Base-by-base conservation (phyloP, 2,329 filamentous ascomycete genomes). In the Phoma herbarum region DNA sequence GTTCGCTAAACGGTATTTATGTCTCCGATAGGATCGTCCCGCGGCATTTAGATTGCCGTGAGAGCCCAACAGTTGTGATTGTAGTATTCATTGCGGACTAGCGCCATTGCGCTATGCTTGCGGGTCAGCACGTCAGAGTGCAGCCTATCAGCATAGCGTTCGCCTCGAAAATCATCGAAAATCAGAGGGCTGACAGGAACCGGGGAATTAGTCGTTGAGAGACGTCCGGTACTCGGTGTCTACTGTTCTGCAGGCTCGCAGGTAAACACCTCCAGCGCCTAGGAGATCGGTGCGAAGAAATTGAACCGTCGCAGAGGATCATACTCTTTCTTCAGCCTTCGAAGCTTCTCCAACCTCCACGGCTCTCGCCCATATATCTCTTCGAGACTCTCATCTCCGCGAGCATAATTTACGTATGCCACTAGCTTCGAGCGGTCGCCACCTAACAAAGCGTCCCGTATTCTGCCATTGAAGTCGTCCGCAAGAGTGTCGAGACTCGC, bases 381-480 rank as follows among this genome's bases (percentile, higher is more conserved):
- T 56, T 75, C 65, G 3, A 70, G 51, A 22, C 63, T 63, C 37
- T 75, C 73, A n/a, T 71, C 68, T 1, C 69, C 70, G 18, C 59
- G 60, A 2, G 69, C 69, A 54, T 77, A 78, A 50, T 78, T 77
- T 7, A 76, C 65, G 55, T 78, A 78, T 4, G 69, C 16, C 29
- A 49, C 28, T 16, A 49, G n/a, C 16, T 14, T 14, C 2, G 44
- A 28, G 6, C 16, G 10, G 20, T 41, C 48, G 5, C 39, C 29
- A 4, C 23, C 23, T 1, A 58, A 1, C 7, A 52, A 16, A n/a
- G 33, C 42, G 14, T 51, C 33, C 14, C 54, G 39, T n/a, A 56
- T 56, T 18, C 25, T 29, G 11, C 10, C 18, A n/a, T 18, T 29
- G 26, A 28, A 29, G 6, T 43, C 55, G n/a, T 48, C 44, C 5